A percentile compares a stretch with the other conserved stretches of the same genome.
Conservation (phyloP, 2,329 filamentous ascomycete genomes). For the Dactylellina haptotyla region DNA sequence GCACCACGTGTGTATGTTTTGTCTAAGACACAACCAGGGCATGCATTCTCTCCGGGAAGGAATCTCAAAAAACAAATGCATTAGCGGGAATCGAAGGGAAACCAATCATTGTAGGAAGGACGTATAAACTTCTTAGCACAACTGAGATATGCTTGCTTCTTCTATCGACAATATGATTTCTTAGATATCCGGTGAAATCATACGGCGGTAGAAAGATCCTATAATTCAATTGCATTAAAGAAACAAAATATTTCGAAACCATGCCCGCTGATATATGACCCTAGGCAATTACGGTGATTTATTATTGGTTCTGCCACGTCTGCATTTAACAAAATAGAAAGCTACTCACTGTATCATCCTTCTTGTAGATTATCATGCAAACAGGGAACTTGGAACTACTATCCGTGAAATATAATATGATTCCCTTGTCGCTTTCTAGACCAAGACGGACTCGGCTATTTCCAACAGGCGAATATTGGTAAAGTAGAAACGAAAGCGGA, state of each 20-base stretch:
- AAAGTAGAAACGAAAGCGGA: constrained; percentile 33
- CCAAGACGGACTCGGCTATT: constrained; percentile 51
- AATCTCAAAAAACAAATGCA: constrained; percentile 12
- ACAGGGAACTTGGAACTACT: constrained; percentile 27
- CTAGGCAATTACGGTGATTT: constrained; percentile 31
- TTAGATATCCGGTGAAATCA: constrained; percentile 8
- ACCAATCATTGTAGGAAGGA: constrained; percentile 37
- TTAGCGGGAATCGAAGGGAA: constrained; percentile 14
- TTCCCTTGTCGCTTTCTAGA: constrained; percentile 34
- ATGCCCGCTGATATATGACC: constrained; percentile 25
- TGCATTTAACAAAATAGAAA: constrained; percentile 32
- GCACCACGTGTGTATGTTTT: constrained; percentile 49
- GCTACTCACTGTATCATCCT: constrained; percentile 13
- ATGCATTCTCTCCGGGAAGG: constrained; percentile 25
- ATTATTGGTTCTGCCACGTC: constrained; percentile 25
- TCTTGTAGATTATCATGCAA: constrained; percentile 32
- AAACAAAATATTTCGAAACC: constrained; percentile 31
- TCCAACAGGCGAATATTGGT: constrained; percentile 46
- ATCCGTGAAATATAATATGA: constrained; percentile 30
- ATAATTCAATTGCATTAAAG: constrained; percentile 26
- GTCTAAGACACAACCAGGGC: constrained; percentile 43
- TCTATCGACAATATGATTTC: not conserved
- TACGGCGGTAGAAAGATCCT: constrained; percentile 17
- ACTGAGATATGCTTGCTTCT: constrained; percentile 43
- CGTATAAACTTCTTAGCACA: not conserved